phyloP scores from a whole-genome alignment of 2,329 filamentous ascomycete genomes.

The Leptographium radiaticola region DNA sequence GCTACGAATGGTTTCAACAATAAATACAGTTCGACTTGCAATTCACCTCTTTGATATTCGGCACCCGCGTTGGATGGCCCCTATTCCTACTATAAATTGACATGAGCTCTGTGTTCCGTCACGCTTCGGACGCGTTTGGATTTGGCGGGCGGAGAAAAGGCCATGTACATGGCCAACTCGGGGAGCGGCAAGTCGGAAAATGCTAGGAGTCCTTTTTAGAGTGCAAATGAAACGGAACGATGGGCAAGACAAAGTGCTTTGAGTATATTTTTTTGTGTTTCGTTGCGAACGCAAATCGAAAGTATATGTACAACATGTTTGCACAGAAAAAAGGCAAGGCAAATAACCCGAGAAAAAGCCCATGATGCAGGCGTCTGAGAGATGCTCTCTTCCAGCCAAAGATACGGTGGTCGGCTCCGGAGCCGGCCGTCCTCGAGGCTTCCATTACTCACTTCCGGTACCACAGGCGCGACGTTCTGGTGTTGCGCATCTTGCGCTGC shows the following conservation, averaged over 20 bases:
- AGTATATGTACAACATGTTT: background rate
- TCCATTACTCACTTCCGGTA: constrained; percentile 29
- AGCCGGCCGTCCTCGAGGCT: too few relatives aligned
- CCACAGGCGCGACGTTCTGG: constrained; percentile 34
- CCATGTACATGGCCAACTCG: too few relatives aligned
- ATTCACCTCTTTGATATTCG: background rate
- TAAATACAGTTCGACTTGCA: background rate
- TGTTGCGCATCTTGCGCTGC: constrained; percentile 54
- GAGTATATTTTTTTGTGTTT: background rate
- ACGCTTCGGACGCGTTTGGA: background rate
- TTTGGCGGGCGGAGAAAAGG: background rate
- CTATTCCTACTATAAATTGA: background rate
- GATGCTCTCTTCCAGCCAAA: background rate
- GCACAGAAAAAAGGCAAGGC: background rate
- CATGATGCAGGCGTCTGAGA: too few relatives aligned
- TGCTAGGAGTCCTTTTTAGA: too few relatives aligned
- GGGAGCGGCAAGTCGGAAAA: too few relatives aligned
- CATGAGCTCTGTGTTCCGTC: background rate
- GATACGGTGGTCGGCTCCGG: background rate
- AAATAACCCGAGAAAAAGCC: background rate
- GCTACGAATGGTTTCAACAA: background rate
- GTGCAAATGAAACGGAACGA: too few relatives aligned
- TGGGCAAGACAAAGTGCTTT: too few relatives aligned
- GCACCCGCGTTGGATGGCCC: background rate
- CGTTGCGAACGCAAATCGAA: background rate